Evolutionary conservation across 352 stramenopile genomes (phyloP).

Genomic region (Pythium aristosporum): DNA sequence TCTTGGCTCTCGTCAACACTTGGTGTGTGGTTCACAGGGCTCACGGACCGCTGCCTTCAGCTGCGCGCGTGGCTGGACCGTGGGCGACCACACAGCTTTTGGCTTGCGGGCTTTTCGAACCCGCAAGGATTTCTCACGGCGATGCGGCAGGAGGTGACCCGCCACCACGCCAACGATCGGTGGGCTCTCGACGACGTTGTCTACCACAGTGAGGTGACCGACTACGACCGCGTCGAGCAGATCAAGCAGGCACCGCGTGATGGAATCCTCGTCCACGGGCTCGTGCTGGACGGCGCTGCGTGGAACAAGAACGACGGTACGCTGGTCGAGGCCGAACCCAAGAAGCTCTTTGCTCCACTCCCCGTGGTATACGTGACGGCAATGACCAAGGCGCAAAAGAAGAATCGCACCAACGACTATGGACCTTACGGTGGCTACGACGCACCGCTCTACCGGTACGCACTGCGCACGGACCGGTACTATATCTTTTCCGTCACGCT

Average conservation of each 20-base stretch:
- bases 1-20: slow-evolving; percentile 69
- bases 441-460: slow-evolving; percentile 77
- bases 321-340: slow-evolving; percentile 77
- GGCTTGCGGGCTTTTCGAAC: slow-evolving; percentile 75
- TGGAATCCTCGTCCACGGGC: slow-evolving; percentile 71
- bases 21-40: slow-evolving; percentile 64
- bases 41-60: slow-evolving; percentile 59
- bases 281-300: slow-evolving; percentile 69
- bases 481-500: slow-evolving; percentile 77
- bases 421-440: slow-evolving; percentile 78
- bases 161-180: slow-evolving; percentile 63
- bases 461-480: slow-evolving; percentile 68
- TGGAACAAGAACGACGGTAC: slow-evolving; percentile 74
- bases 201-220: slow-evolving; percentile 80
- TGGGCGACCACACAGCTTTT: slow-evolving; percentile 65
- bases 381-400: slow-evolving; percentile 73
- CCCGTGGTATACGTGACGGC: slow-evolving; percentile 79
- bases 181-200: slow-evolving; percentile 82
- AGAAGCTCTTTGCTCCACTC: slow-evolving; percentile 66
- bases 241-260: slow-evolving; percentile 74
- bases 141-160: slow-evolving; percentile 71
- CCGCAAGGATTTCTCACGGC: slow-evolving; percentile 78
- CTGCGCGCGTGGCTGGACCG: slow-evolving; percentile 63
- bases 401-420: slow-evolving; percentile 70
- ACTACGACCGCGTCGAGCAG: slow-evolving; percentile 77